phyloP scores from a whole-genome alignment of 176 grass and related monocot species.

The Luzula sylvatica region DNA sequence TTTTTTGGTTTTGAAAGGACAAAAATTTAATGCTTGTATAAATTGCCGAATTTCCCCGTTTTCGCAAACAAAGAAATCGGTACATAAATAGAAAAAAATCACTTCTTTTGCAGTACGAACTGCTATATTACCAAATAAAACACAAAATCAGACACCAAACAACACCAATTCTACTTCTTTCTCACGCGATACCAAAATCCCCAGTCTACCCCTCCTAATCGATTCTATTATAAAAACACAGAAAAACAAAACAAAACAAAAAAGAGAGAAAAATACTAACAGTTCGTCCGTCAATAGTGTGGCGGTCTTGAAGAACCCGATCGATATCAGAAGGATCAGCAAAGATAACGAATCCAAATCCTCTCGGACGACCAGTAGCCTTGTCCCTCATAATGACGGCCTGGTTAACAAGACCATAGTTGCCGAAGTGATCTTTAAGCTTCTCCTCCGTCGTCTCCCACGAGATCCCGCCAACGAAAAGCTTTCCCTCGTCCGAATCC shows the following conservation, averaged over 20 bases:
- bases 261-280: conserved; percentile 18
- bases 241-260: neutral
- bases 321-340: conserved; percentile 66
- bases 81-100: too few relatives aligned
- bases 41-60: too few relatives aligned
- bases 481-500: conserved; percentile 97
- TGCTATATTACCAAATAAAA: too few relatives aligned
- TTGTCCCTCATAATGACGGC: conserved; percentile 92
- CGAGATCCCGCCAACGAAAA: conserved; percentile 97
- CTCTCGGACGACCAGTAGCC: conserved; percentile 74
- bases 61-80: too few relatives aligned
- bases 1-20: too few relatives aligned
- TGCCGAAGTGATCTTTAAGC: conserved; percentile 76
- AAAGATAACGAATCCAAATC: conserved; percentile 98
- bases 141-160: too few relatives aligned
- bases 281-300: conserved; percentile 85
- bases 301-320: conserved; percentile 70
- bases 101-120: too few relatives aligned
- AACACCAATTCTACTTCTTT: too few relatives aligned
- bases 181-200: too few relatives aligned
- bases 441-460: conserved; percentile 98
- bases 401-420: conserved; percentile 72
- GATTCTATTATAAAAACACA: neutral
- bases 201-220: too few relatives aligned
- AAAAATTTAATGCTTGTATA: too few relatives aligned